Percentiles rank a stretch among this genome's conserved stretches.
Conservation (phyloP, 441 rosid genomes). For the Adansonia rubrostipa region DNA sequence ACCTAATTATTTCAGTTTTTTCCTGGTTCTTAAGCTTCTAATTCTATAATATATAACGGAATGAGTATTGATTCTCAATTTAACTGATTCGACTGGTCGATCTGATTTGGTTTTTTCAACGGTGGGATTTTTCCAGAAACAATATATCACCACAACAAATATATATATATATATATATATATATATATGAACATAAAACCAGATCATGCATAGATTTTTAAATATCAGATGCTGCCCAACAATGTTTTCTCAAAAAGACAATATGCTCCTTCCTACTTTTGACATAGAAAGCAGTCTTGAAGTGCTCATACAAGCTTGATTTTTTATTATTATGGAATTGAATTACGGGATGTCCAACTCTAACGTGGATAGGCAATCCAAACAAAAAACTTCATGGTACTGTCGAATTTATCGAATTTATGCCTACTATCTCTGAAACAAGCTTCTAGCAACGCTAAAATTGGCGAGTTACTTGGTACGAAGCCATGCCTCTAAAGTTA, state of each 20-base stretch:
- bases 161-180: too few species aligned
- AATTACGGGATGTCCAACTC: conserved; percentile 1
- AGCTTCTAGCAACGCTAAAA: conserved; percentile 17
- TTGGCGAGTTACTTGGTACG: conserved; percentile 4
- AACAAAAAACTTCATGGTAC: neutral
- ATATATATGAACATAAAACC: neutral
- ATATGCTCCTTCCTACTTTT: conserved; percentile 1
- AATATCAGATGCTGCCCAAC: neutral
- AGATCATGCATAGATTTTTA: neutral
- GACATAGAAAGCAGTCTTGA: neutral
- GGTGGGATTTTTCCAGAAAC: neutral
- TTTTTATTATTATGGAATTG: conserved; percentile 31
- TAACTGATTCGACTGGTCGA: too few species aligned
- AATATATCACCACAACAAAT: neutral
- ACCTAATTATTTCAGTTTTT: too few species aligned
- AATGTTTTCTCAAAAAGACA: neutral
- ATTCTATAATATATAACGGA: too few species aligned
- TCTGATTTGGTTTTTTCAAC: too few species aligned
- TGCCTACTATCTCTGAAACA: conserved; percentile 29
- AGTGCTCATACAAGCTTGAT: conserved; percentile 15
- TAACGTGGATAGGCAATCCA: conserved; percentile 7
- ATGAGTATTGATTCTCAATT: too few species aligned
- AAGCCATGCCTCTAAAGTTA: neutral
- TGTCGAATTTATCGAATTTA: neutral
- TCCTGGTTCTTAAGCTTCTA: too few species aligned